A percentile compares a stretch with the other conserved stretches of the same genome.
Conservation (phyloP, 75 land plant genomes). For the Azolla pinnata region DNA sequence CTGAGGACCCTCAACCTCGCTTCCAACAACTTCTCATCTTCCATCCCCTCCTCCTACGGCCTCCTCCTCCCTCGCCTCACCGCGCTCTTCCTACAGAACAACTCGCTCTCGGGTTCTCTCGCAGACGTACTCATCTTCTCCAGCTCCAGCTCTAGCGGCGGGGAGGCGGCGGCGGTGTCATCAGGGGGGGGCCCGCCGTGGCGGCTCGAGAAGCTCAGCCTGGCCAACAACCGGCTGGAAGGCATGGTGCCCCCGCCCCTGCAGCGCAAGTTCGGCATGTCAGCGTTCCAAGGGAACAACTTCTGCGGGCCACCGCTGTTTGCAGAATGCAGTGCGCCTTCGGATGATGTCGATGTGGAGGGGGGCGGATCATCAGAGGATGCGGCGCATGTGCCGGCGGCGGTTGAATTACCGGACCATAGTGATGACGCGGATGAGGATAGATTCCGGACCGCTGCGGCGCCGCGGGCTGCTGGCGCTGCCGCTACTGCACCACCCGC, state of each 20-base stretch:
- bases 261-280: conserved; percentile 31
- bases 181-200: too few relatives aligned
- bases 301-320: conserved; percentile 43
- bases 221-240: conserved; percentile 66
- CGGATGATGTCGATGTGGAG: too few relatives aligned
- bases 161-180: too few relatives aligned
- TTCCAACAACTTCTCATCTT: conserved; percentile 11
- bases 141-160: too few relatives aligned
- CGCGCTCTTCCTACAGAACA: conserved; percentile 48
- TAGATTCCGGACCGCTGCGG: too few relatives aligned
- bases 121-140: conserved; percentile 24
- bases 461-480: too few relatives aligned
- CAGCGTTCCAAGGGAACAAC: conserved; percentile 43
- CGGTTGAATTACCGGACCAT: too few relatives aligned
- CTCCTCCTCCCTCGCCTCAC: conserved; percentile 4
- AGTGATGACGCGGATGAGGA: too few relatives aligned
- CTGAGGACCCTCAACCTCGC: conserved; percentile 13
- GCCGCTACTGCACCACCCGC: conserved; percentile 1
- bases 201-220: conserved; percentile 39
- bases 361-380: too few relatives aligned
- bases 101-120: conserved; percentile 55
- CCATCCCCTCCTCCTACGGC: conserved; percentile 9
- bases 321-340: background rate
- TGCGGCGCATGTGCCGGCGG: too few relatives aligned
- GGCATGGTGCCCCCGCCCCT: conserved; percentile 56